Evolutionary conservation across 2,329 filamentous ascomycete genomes (phyloP), one percentile per base, ranked within the genome.

Genomic region (Cercospora nicotianae): DNA sequence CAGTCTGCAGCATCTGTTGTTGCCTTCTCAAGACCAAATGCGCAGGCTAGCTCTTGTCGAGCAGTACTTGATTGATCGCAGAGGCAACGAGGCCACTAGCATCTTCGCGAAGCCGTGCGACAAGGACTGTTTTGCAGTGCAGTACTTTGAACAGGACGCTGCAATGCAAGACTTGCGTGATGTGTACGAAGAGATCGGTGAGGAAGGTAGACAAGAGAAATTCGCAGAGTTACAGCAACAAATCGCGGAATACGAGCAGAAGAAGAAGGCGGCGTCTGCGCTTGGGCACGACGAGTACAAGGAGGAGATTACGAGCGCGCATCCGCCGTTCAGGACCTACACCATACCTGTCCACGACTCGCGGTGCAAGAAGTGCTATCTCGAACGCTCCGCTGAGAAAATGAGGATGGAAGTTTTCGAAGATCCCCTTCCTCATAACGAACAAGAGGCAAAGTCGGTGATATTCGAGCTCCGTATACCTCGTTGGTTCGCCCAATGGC

Each of bases 401-500:
- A 79, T 87, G 23, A 73, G 67, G 9, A 87, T 89, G 20, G 8
- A 69, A 0, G 74, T 83, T 1, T 81, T 84, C 51, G 87, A 89
- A 70, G 78, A 83, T 60, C 83, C 81, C 1, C 77, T 89, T 0
- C 86, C 86, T 1, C 48, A 60, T 0, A 65, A 78, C 2, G 59
- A 73, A 0, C 68, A 75, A 2, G 72, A 80, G 12, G 78, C 77
- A 16, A 82, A 83, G 33, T 79, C 79, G 0, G 76, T 85, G 0
- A 68, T 88, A 0, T 87, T 89, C 61, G 87, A 89, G 69, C 75
- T 89, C 0, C 66, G 63, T 0, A 78, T 80, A 20, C 87, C 87
- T 0, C 33, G 71, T 3, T 77, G 77, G 3, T 82, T 87, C 23
- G 76, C 77, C 2, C 74, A 76, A 0, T 90, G 88, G 73, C 80